Conservation (phyloP, 441 rosid genomes). For the Gossypium schwendimanii region DNA sequence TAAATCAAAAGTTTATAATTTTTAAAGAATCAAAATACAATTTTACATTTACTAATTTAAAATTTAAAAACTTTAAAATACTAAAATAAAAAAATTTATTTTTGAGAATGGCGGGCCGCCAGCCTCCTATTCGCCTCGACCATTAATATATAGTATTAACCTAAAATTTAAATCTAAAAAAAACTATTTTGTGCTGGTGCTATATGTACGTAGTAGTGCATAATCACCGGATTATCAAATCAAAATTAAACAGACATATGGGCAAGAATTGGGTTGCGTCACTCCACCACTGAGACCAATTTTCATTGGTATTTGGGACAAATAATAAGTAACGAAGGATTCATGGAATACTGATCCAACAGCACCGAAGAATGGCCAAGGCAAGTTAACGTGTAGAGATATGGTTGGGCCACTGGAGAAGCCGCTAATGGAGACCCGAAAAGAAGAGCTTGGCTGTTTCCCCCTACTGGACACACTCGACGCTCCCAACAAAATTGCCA, state of each 20-base stretch:
- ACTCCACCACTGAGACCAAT: not conserved
- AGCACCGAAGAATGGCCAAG: not conserved
- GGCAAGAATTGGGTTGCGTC: not conserved
- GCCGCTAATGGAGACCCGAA: not conserved
- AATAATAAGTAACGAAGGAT: not conserved
- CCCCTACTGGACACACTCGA: not conserved
- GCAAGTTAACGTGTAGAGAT: not conserved
- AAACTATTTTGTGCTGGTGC: too few species aligned
- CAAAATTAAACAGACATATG: not conserved
- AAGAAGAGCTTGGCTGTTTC: conserved; percentile 18
- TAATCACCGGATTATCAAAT: too few species aligned
- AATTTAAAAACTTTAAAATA: too few species aligned
- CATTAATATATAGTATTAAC: too few species aligned
- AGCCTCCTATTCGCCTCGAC: too few species aligned
- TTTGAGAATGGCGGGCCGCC: too few species aligned
- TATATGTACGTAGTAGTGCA: too few species aligned
- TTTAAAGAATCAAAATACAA: too few species aligned
- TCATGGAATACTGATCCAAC: not conserved
- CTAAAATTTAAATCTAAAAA: too few species aligned
- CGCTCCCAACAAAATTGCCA: conserved; percentile 19
- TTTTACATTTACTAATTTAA: too few species aligned
- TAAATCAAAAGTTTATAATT: too few species aligned
- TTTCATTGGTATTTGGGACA: not conserved
- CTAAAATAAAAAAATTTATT: too few species aligned
- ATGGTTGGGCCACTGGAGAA: conserved; percentile 9